Base-by-base conservation (phyloP, 768 basidiomycete genomes). In the Serendipita vermifera region DNA sequence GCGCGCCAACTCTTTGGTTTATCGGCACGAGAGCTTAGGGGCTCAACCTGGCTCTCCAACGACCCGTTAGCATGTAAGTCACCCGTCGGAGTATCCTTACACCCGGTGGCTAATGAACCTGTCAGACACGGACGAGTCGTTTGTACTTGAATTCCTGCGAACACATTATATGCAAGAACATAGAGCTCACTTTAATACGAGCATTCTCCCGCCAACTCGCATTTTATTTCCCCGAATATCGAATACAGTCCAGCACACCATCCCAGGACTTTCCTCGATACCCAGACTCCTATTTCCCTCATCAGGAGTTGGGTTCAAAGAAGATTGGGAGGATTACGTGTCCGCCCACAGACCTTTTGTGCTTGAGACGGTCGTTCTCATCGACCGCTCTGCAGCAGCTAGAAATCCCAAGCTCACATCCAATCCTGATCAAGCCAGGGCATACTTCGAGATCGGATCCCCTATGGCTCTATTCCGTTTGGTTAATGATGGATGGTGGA, bases 121-220 rank as follows among this genome's bases (percentile, higher is more conserved):
- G n/a, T 22, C 22, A 51, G 46, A 51, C 32, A n/a, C 46, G 15
- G 46, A 51, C 22, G 46, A 51, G n/a, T 51, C 46, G n/a, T 20
- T 31, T 26, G 11, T 29, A 5, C 22, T 51, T 29, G 15, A 29
- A 22, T 20, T 29, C n/a, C 22, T 51, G 46, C 20, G 46, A 29
- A 26, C 46, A 20, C 46, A 51, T 51, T 51, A 51, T 26, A 51
- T 51, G 46, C 46, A 51, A n/a, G 46, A 51, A n/a, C 17, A 31
- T 29, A 20, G 46, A 7, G 7, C 11, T 15, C 20, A n/a, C 5
- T 51, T 31, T 29, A 31, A 31, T n/a, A 20, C 20, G 2, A 51
- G 15, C 46, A 22, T 22, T 26, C 22, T 51, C 5, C 46, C 46
- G n/a, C 46, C 46, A 1, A 51, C 20, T 26, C 46, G 46, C 11